A percentile compares a stretch with the other conserved stretches of the same genome.
These are phyloP conservation scores for Pseudocercospora fijiensis DNA, from an alignment of 2,329 filamentous ascomycete species.

Conservation along the genomic window DNA sequence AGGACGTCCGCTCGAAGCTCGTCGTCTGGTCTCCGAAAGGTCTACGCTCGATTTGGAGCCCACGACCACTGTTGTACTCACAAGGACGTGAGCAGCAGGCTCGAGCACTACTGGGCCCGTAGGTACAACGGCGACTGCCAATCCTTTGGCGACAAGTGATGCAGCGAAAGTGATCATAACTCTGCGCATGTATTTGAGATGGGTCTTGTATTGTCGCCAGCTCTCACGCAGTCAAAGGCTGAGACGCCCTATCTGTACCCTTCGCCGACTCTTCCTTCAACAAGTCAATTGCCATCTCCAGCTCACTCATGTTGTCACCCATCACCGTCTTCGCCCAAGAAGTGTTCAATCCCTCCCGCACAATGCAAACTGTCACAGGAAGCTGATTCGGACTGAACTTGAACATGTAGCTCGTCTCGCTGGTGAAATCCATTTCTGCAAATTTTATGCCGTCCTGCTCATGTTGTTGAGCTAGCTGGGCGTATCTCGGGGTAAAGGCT, in stretches of 20 bases:
- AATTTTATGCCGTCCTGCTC: conserved; percentile 17
- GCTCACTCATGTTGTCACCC: conserved; percentile 16
- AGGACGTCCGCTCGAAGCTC: no score
- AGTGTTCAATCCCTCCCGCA: conserved; percentile 11
- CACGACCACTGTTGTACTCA: neutral
- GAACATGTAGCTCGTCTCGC: conserved; percentile 25
- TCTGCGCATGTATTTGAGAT: neutral
- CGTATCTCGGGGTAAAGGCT: conserved; percentile 21
- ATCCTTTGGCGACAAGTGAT: neutral
- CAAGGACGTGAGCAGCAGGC: neutral
- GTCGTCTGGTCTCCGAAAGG: neutral
- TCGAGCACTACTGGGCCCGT: neutral
- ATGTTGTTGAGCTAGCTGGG: conserved; percentile 17
- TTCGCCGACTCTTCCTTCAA: conserved; percentile 10
- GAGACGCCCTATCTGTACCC: neutral
- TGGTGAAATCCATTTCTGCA: conserved; percentile 24
- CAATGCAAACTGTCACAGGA: conserved; percentile 25
- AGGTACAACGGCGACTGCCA: neutral
- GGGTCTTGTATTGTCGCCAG: no score
- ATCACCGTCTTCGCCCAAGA: conserved; percentile 27
- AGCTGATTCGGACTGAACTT: conserved; percentile 30
- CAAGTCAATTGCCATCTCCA: conserved; percentile 17
- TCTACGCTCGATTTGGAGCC: neutral
- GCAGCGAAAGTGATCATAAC: neutral
- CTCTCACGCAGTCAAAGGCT: no score